These are phyloP conservation scores for Trichoderma reesei DNA, from an alignment of 495 filamentous ascomycete species.

Conservation along the genomic window DNA sequence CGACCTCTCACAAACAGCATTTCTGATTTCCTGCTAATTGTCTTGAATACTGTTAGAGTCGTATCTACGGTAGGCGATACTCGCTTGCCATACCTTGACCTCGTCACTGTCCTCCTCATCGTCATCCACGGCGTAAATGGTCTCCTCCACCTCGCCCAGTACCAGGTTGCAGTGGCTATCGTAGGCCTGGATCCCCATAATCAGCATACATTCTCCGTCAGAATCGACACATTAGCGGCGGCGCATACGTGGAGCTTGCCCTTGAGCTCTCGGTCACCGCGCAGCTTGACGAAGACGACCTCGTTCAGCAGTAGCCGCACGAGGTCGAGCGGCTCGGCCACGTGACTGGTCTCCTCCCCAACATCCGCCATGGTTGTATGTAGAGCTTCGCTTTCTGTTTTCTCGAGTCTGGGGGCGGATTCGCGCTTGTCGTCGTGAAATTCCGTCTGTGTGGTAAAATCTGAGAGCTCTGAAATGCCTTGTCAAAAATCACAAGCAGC, in stretches of 20 bases:
- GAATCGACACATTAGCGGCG: background rate
- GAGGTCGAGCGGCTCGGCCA: conserved; percentile 85
- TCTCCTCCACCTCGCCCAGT: conserved; percentile 93
- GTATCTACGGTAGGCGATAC: background rate
- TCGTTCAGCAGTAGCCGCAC: conserved; percentile 91
- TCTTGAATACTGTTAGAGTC: conserved; percentile 40
- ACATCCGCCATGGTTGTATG: conserved; percentile 54
- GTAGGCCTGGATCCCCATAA: conserved; percentile 59
- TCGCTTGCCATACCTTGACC: conserved; percentile 22
- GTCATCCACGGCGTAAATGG: conserved; percentile 86
- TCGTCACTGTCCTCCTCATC: conserved; percentile 70
- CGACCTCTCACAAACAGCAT: conserved; percentile 98
- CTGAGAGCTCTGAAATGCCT: background rate
- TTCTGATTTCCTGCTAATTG: conserved; percentile 89
- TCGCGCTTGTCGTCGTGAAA: background rate
- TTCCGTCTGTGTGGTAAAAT: background rate
- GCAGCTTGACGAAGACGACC: conserved; percentile 90
- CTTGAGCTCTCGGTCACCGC: conserved; percentile 91
- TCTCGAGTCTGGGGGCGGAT: background rate
- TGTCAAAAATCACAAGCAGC: background rate
- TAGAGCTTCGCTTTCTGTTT: background rate
- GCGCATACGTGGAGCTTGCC: conserved; percentile 78
- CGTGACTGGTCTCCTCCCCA: conserved; percentile 54
- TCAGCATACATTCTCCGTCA: background rate
- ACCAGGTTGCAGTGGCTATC: conserved; percentile 99